Evolutionary conservation across 768 basidiomycete species (phyloP).

Genomic region (Lentinula aciculospora): DNA sequence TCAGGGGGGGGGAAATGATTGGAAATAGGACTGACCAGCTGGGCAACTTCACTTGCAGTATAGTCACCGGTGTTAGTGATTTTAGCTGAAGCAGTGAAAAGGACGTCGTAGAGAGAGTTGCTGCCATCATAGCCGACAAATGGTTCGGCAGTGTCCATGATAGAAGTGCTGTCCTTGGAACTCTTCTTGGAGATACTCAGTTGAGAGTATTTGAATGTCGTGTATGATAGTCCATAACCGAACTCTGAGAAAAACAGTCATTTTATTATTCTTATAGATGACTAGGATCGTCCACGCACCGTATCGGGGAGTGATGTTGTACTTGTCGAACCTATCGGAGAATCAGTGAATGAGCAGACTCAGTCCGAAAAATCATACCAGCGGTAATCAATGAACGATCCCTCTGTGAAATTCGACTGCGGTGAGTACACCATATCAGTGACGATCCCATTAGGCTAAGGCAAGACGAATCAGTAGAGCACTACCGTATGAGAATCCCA

Average conservation of each 20-base stretch:
- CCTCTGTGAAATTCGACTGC: slow-evolving; percentile 6
- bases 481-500: slow-evolving; percentile 20
- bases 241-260: slow-evolving; percentile 22
- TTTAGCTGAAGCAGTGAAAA: neutral
- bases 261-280: neutral
- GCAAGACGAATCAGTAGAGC: neutral
- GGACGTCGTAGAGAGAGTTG: slow-evolving; percentile 3
- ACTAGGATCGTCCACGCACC: neutral
- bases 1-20: too few species aligned
- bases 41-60: slow-evolving; percentile 21
- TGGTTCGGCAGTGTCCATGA: neutral
- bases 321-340: slow-evolving; percentile 17
- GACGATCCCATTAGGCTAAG: neutral
- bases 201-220: slow-evolving; percentile 38
- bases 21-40: slow-evolving; percentile 13
- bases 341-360: neutral
- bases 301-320: slow-evolving; percentile 19
- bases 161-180: neutral
- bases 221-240: slow-evolving; percentile 47
- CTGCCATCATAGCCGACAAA: neutral
- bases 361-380: slow-evolving; percentile 13
- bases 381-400: slow-evolving; percentile 13
- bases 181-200: slow-evolving; percentile 12
- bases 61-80: neutral
- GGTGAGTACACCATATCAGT: neutral